These are phyloP conservation scores for Termitomyces sp. DNA, from an alignment of 768 basidiomycete genomes.

Conservation along the genomic window DNA sequence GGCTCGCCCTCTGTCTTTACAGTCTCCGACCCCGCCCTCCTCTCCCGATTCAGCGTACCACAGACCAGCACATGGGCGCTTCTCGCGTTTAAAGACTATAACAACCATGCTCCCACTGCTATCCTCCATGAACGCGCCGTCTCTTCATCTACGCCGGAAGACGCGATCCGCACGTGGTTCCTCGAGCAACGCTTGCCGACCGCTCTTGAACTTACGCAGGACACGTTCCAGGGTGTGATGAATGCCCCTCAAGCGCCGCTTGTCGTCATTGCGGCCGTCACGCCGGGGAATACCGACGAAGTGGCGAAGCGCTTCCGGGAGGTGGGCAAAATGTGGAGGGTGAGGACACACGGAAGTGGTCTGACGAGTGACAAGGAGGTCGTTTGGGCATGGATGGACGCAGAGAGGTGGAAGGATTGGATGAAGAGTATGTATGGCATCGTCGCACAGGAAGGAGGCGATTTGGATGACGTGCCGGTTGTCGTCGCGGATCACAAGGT, in stretches of 20 bases:
- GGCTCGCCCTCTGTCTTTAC: slow-evolving; percentile 44
- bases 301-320: slow-evolving; percentile 46
- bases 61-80: slow-evolving; percentile 51
- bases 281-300: slow-evolving; percentile 27
- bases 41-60: slow-evolving; percentile 33
- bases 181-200: slow-evolving; percentile 69
- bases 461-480: slow-evolving; percentile 41
- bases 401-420: slow-evolving; percentile 81
- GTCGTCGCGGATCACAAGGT: slow-evolving; percentile 85
- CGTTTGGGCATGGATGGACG: slow-evolving; percentile 90
- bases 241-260: slow-evolving; percentile 70
- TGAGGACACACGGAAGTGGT: slow-evolving; percentile 35
- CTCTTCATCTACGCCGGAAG: slow-evolving; percentile 14
- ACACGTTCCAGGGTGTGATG: slow-evolving; percentile 85
- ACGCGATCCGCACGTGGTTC: slow-evolving; percentile 54
- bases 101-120: slow-evolving; percentile 41
- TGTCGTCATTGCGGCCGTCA: slow-evolving; percentile 69
- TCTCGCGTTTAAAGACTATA: slow-evolving; percentile 63
- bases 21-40: slow-evolving; percentile 33
- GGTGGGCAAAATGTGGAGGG: slow-evolving; percentile 59
- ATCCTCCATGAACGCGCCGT: slow-evolving; percentile 31
- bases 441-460: slow-evolving; percentile 19
- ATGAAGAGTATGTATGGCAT: slow-evolving; percentile 90
- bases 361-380: slow-evolving; percentile 49
- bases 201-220: slow-evolving; percentile 67